Evolutionary conservation across 257 asterid species (phyloP).

Genomic region (Primulina huaijiensis): DNA sequence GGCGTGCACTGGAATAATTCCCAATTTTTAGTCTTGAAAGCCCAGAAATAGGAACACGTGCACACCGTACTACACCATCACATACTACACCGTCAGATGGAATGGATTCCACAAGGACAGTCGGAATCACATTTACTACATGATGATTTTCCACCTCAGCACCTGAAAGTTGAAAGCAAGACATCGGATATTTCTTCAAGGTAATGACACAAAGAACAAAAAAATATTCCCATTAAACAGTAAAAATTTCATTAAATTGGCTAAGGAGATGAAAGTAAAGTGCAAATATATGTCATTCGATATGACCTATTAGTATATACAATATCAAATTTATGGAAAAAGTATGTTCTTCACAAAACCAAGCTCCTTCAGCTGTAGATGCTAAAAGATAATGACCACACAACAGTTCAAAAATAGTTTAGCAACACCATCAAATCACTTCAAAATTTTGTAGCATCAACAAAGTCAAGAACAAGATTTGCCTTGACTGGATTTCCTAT

Average conservation of each 20-base stretch:
- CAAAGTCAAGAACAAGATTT: not conserved
- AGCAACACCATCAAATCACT: not conserved
- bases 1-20: conserved; percentile 68
- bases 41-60: conserved; percentile 63
- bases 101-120: conserved; percentile 33
- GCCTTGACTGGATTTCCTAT: not conserved
- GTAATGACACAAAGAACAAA: conserved; percentile 9
- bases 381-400: not conserved
- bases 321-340: not conserved
- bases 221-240: not conserved
- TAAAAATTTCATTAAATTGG: conserved; percentile 4
- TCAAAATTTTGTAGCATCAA: not conserved
- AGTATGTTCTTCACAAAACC: not conserved
- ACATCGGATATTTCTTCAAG: conserved; percentile 13
- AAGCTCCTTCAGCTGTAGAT: not conserved
- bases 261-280: not conserved
- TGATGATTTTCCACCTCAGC: conserved; percentile 46
- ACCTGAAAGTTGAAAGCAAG: conserved; percentile 39
- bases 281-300: not conserved
- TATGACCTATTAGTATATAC: not conserved
- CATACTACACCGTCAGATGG: conserved; percentile 38
- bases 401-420: too few relatives aligned
- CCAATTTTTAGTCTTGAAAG: conserved; percentile 61
- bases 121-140: conserved; percentile 58
- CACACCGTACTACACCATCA: conserved; percentile 49